Percentiles rank a stretch among this genome's conserved stretches.
These are phyloP conservation scores for Pyrenopolyporus hunteri DNA, from an alignment of 495 filamentous ascomycete genomes.

Conservation along the genomic window DNA sequence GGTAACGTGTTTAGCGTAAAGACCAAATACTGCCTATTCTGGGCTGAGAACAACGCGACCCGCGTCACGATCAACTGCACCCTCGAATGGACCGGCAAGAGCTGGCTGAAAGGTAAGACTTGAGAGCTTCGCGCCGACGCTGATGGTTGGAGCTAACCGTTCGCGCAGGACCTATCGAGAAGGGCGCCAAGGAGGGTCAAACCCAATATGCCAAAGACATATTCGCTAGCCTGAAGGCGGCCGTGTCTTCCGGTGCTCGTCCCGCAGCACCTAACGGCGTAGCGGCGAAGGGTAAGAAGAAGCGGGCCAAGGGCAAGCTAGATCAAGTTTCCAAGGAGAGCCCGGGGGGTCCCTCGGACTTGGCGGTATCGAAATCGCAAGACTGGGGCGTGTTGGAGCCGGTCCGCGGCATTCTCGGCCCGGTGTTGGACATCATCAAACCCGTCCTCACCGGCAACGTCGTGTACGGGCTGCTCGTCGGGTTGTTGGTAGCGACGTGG, in stretches of 20 bases:
- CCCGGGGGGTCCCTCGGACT: slow-evolving; percentile 53
- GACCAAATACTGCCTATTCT: slow-evolving; percentile 92
- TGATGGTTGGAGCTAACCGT: slow-evolving; percentile 28
- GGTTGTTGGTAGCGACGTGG: slow-evolving; percentile 63
- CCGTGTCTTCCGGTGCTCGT: slow-evolving; percentile 69
- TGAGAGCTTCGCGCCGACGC: neutral
- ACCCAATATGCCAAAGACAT: slow-evolving; percentile 77
- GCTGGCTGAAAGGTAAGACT: slow-evolving; percentile 89
- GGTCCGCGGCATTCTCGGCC: slow-evolving; percentile 69
- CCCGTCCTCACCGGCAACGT: slow-evolving; percentile 76
- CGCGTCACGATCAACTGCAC: slow-evolving; percentile 82
- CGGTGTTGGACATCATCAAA: slow-evolving; percentile 70
- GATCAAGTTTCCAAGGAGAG: slow-evolving; percentile 48
- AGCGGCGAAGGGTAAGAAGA: slow-evolving; percentile 58
- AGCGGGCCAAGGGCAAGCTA: slow-evolving; percentile 63
- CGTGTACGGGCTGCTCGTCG: slow-evolving; percentile 63
- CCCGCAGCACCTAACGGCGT: slow-evolving; percentile 49
- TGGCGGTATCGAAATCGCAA: slow-evolving; percentile 50
- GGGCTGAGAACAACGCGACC: slow-evolving; percentile 85
- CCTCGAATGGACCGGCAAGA: slow-evolving; percentile 97
- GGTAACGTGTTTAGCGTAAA: slow-evolving; percentile 91
- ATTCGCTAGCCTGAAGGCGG: slow-evolving; percentile 71
- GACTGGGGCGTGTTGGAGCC: slow-evolving; percentile 87
- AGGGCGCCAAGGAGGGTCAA: slow-evolving; percentile 92
- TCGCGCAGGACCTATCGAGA: slow-evolving; percentile 87